Evolutionary conservation across 345 rosid species (phyloP).

Genomic region (Hypericum perforatum): DNA sequence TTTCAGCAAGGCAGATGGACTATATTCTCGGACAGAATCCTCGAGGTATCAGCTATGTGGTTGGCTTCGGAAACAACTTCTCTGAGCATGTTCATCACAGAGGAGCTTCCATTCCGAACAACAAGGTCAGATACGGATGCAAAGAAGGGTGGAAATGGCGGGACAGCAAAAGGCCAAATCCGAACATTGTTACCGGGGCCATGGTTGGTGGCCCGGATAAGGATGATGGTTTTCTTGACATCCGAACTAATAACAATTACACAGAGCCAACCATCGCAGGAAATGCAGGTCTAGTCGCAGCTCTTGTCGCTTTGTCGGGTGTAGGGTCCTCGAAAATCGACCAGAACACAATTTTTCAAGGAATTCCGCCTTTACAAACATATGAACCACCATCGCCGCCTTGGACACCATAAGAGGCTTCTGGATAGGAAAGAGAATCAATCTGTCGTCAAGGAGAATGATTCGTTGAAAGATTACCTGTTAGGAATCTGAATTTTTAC

Average conservation of each 20-base stretch:
- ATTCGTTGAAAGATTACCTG: too few species aligned
- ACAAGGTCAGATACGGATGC: constrained; percentile 12
- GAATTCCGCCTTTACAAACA: constrained; percentile 9
- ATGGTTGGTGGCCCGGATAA: constrained; percentile 18
- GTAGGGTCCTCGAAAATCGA: constrained; percentile 9
- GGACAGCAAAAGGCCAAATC: constrained; percentile 9
- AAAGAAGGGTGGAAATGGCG: constrained; percentile 14
- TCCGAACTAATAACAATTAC: constrained; percentile 15
- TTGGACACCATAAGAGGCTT: too few species aligned
- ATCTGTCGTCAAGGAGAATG: too few species aligned
- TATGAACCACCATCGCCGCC: too few species aligned
- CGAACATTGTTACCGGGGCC: constrained; percentile 13
- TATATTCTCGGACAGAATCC: constrained; percentile 17
- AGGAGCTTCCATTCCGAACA: constrained; percentile 17
- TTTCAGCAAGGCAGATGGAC: constrained; percentile 15
- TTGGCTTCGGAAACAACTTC: constrained; percentile 11
- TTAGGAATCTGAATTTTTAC: too few species aligned
- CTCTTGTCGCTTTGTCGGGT: constrained; percentile 14
- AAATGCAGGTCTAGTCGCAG: constrained; percentile 20
- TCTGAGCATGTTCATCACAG: constrained; percentile 14
- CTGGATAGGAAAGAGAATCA: too few species aligned
- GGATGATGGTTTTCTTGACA: constrained; percentile 11
- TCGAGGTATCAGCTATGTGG: constrained; percentile 12
- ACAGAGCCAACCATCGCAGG: constrained; percentile 19
- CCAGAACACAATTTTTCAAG: constrained; percentile 15